These are phyloP conservation scores for Volvox carteri DNA, from an alignment of 163 green algal species.

Conservation along the genomic window DNA sequence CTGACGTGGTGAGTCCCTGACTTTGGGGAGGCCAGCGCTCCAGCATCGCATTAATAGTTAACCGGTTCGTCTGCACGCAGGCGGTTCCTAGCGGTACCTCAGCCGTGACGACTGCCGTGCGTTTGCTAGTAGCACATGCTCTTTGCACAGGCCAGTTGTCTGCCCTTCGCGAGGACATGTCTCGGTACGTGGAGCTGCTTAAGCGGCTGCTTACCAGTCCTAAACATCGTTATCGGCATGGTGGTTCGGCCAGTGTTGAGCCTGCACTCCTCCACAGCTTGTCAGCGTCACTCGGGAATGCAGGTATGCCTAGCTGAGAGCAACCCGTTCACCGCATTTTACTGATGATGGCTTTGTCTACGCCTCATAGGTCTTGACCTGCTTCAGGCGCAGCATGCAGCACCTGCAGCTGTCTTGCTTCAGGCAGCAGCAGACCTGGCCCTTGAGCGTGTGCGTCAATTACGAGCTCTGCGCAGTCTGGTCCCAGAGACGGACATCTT, in stretches of 20 bases:
- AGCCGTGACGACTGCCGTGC: background rate
- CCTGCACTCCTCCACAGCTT: slow-evolving; percentile 10
- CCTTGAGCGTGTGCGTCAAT: background rate
- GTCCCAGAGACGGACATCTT: background rate
- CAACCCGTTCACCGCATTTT: background rate
- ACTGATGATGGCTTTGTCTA: background rate
- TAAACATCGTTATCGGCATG: no score
- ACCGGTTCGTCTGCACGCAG: slow-evolving; percentile 1
- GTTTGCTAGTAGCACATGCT: background rate
- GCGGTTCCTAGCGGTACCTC: slow-evolving; percentile 4
- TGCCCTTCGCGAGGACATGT: background rate
- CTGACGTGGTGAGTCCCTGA: background rate
- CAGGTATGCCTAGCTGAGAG: slow-evolving; percentile 20
- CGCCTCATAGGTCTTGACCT: slow-evolving; percentile 37
- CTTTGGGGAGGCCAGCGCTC: background rate
- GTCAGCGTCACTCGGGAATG: slow-evolving; percentile 26
- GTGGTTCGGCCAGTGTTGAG: background rate
- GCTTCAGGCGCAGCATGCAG: slow-evolving; percentile 27
- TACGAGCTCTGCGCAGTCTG: background rate
- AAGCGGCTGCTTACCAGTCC: background rate
- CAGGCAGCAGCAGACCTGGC: slow-evolving; percentile 34
- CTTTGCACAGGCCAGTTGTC: slow-evolving; percentile 26
- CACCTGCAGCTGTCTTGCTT: slow-evolving; percentile 12
- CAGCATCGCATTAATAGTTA: background rate
- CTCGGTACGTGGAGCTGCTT: background rate